Evolutionary conservation across 1,139 yeast species (phyloP).

Genomic region (Geotrichum candidum): DNA sequence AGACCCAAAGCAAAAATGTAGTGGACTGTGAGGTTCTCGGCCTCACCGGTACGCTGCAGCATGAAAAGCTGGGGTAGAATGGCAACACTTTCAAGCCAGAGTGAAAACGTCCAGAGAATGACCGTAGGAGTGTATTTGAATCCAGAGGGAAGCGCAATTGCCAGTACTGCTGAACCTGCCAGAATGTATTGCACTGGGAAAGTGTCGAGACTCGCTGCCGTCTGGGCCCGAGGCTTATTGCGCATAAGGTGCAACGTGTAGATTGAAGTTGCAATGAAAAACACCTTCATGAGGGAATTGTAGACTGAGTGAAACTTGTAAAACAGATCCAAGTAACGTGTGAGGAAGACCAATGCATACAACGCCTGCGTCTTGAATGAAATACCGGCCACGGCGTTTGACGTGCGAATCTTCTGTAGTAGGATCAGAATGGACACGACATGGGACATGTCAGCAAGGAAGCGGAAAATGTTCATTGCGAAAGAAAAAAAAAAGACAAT

Average conservation of each 20-base stretch:
- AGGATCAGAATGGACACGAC: conserved; percentile 72
- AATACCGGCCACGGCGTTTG: conserved; percentile 72
- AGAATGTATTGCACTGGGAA: conserved; percentile 71
- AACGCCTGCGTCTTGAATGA: conserved; percentile 83
- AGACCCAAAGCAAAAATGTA: conserved; percentile 89
- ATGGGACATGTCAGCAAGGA: conserved; percentile 60
- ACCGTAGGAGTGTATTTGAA: conserved; percentile 43
- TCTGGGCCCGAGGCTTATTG: conserved; percentile 44
- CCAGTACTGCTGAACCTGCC: conserved; percentile 54
- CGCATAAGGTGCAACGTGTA: conserved; percentile 74
- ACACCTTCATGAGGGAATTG: conserved; percentile 72
- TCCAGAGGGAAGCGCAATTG: conserved; percentile 61
- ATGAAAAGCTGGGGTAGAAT: conserved; percentile 88
- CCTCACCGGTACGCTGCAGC: conserved; percentile 85
- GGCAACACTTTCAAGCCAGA: conserved; percentile 74
- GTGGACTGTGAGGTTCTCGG: conserved; percentile 81
- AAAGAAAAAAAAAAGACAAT: background rate
- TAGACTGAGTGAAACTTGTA: conserved; percentile 51
- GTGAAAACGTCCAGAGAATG: conserved; percentile 36
- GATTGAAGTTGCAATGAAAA: conserved; percentile 67
- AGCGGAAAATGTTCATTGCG: conserved; percentile 16
- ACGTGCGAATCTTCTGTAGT: conserved; percentile 59
- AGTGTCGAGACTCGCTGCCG: conserved; percentile 60
- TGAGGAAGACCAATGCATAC: conserved; percentile 68
- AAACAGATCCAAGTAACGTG: conserved; percentile 72